A percentile compares a stretch with the other conserved stretches of the same genome.
These are phyloP conservation scores for Clavispora phyllophila DNA, from an alignment of 805 yeast genomes.

Conservation along the genomic window DNA sequence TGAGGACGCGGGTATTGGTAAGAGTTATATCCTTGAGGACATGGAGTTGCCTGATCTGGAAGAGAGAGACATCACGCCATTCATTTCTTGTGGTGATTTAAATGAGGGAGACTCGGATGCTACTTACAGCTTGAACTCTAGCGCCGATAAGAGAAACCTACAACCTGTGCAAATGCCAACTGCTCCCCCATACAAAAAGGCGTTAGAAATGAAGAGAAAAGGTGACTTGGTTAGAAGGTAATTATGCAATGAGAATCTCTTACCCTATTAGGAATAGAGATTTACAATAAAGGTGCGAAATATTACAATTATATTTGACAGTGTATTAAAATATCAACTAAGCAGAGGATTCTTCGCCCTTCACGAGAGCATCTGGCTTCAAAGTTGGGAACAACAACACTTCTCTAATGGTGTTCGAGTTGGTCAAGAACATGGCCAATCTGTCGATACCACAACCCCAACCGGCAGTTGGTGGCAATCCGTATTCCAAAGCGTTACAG, in stretches of 20 bases:
- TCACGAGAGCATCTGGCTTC: slow-evolving; percentile 71
- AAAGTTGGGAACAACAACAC: slow-evolving; percentile 97
- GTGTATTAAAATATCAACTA: slow-evolving; percentile 1
- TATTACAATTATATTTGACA: neutral
- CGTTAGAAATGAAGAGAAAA: slow-evolving; percentile 77
- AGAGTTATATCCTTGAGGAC: slow-evolving; percentile 43
- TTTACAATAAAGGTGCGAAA: neutral
- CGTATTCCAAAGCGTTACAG: slow-evolving; percentile 97
- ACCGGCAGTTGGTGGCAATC: slow-evolving; percentile 99
- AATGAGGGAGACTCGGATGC: slow-evolving; percentile 92
- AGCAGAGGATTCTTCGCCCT: slow-evolving; percentile 28
- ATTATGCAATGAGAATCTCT: neutral
- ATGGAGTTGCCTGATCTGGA: slow-evolving; percentile 47
- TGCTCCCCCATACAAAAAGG: slow-evolving; percentile 93
- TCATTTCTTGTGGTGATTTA: slow-evolving; percentile 92
- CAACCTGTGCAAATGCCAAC: slow-evolving; percentile 96
- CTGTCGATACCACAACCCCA: slow-evolving; percentile 99
- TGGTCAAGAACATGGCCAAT: slow-evolving; percentile 94
- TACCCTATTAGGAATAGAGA: too few relatives aligned
- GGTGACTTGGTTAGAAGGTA: slow-evolving; percentile 40
- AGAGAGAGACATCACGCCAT: slow-evolving; percentile 79
- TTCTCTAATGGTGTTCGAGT: slow-evolving; percentile 95
- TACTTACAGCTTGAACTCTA: slow-evolving; percentile 60
- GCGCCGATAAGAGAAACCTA: slow-evolving; percentile 43
- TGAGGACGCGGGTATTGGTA: slow-evolving; percentile 56